These are phyloP conservation scores for Kluyveromyces siamensis DNA, from an alignment of 805 yeast species.

Conservation along the genomic window DNA sequence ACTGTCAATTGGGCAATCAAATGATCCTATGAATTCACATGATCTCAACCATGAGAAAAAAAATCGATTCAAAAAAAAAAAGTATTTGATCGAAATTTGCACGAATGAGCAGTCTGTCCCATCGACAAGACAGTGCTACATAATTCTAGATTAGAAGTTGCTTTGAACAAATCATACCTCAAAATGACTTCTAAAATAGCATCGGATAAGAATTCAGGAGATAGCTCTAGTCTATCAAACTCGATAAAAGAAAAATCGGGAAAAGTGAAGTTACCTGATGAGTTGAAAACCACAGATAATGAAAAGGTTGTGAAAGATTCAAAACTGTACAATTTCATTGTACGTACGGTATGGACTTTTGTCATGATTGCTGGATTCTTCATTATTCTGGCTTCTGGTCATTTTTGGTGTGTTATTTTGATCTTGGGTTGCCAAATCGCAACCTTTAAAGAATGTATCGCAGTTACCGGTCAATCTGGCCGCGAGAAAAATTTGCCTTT, in stretches of 20 bases:
- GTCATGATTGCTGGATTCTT: slow-evolving; percentile 79
- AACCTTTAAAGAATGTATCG: slow-evolving; percentile 86
- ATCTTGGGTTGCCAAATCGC: slow-evolving; percentile 69
- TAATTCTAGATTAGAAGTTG: neutral
- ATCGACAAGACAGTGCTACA: neutral
- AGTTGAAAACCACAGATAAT: neutral
- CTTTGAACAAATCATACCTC: neutral
- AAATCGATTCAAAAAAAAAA: neutral
- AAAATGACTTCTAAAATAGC: neutral
- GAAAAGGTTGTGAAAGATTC: slow-evolving; percentile 2
- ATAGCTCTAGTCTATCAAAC: neutral
- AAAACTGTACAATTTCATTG: slow-evolving; percentile 42
- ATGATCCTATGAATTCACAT: neutral
- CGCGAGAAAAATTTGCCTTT: slow-evolving; percentile 75
- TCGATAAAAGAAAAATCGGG: neutral
- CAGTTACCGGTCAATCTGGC: slow-evolving; percentile 72
- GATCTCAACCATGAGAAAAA: neutral
- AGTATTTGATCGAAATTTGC: neutral
- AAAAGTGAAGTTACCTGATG: neutral
- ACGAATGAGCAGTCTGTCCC: neutral
- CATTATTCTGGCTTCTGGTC: slow-evolving; percentile 70
- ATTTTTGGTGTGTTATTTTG: slow-evolving; percentile 63
- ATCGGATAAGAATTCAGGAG: neutral
- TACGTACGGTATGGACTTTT: slow-evolving; percentile 87
- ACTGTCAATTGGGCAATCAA: too few relatives aligned